Base-by-base conservation (phyloP, 2,329 filamentous ascomycete genomes). In the Verticillium isaacii region DNA sequence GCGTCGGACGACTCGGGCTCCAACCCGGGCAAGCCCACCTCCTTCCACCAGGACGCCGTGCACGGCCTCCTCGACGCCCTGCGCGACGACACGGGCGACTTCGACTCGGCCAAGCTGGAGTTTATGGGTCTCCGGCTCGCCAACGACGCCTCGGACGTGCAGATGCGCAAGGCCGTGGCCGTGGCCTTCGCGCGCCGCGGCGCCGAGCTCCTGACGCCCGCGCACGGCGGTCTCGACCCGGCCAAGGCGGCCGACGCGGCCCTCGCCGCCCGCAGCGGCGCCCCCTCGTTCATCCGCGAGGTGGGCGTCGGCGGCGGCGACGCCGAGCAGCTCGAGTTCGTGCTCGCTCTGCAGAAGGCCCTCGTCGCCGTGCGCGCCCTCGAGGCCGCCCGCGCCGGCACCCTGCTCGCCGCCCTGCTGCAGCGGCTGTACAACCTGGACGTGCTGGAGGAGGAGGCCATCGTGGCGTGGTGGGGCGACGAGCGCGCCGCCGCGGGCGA, bases 61-160 rank as follows among this genome's bases (percentile, higher is more conserved):
- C 83, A 88, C 66, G 94, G 92, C 64, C 85, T 98, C n/a, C 84
- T 93, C 64, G 93, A 97, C 70, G 91, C 92, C 29, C 82, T 98
- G 52, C 89, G 90, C 59, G 89, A 88, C 25, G 86, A 88, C 14
- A 85, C 86, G 15, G 85, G 87, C 12, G 91, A 96, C 72, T 95
- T 96, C 66, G 93, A 97, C 70, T 82, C 82, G 2, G 85, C 86
- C 58, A 92, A 94, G 73, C 85, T 98, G 37, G 95, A 99, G 73
- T 90, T 99, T 65, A 96, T 93, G 80, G 91, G 92, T 56, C 82
- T 98, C n/a, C 89, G 94, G 12, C 91, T 99, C 74, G 90, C 89
- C 60, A 92, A 91, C 69, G 92, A 98, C 70, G 95, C 95, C 2
- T 93, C 92, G 1, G 94, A 97, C 70, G 85, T 89, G 66, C 90